Evolutionary conservation across 2,329 filamentous ascomycete genomes (phyloP), one percentile per base, ranked within the genome.

Genomic region (Chrysoporthe puriensis): DNA sequence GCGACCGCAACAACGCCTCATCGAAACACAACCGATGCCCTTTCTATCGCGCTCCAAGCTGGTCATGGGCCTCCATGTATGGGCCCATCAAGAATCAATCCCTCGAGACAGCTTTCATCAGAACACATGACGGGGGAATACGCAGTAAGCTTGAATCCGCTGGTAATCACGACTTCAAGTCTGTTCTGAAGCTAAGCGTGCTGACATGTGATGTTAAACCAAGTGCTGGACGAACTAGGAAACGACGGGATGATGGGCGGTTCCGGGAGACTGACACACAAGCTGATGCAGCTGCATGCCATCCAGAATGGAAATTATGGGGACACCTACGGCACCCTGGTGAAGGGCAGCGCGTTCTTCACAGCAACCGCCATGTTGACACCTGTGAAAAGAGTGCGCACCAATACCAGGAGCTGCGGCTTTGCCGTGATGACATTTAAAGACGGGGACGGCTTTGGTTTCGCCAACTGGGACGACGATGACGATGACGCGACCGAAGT

Each of bases 191-290:
- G 13, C 16, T 16, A 9, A 7, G 36, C 11, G n/a, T 32, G 21
- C 36, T 60, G 57, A 42, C 57, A 5, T n/a, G 14, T 4, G 4
- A 11, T 16, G n/a, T 43, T 42, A n/a, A n/a, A 44, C 40, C 40
- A 43, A 60, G 57, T 43, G 57, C 40, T 60, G 21, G 40, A 60
- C 3, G 57, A 60, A 32, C n/a, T 60, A 16, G 57, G 57, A 43
- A 16, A 60, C 40, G 57, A 60, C 40, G 36, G 36, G 5, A 26
- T 21, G 57, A 60, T 60, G 57, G 57, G 40, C 57, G 18, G 36
- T 9, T 32, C 14, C 13, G 57, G 57, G 14, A 42, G 57, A 14
- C 40, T 42, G 18, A 60, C 57, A 21, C 57, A 60, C 40, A 43
- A 60, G 40, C 40, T 42, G 18, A 13, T 60, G 57, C 18, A 21